Conservation (phyloP, 108 stramenopile genomes). For the Parietichytrium sp. region DNA sequence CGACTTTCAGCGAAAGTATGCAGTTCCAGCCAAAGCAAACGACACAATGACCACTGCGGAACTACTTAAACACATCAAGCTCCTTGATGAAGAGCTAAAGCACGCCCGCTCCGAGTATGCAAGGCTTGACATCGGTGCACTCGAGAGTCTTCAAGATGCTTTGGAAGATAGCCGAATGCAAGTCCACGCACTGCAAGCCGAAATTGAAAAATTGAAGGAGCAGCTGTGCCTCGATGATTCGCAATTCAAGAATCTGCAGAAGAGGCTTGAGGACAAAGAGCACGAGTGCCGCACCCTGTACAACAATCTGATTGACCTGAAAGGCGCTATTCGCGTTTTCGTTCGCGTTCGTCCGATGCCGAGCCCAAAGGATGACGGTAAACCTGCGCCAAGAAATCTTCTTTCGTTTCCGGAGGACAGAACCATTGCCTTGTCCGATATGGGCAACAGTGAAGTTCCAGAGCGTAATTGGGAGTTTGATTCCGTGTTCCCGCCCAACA, state of each 20-base stretch:
- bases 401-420: not conserved
- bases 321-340: constrained; percentile 79
- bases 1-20: not conserved
- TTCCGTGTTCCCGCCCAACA: constrained; percentile 27
- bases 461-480: constrained; percentile 34
- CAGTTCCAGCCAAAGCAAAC: not conserved
- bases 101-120: constrained; percentile 19
- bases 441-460: not conserved
- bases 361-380: constrained; percentile 22
- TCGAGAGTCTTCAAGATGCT: not conserved
- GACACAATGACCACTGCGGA: constrained; percentile 9
- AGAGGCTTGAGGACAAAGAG: not conserved
- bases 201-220: not conserved
- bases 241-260: not conserved
- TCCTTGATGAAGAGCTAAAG: constrained; percentile 19
- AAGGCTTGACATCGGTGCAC: constrained; percentile 15
- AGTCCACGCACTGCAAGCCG: not conserved
- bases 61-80: not conserved
- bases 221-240: constrained; percentile 16
- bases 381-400: constrained; percentile 21
- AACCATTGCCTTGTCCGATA: not conserved
- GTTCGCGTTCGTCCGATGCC: constrained; percentile 79
- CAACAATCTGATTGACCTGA: constrained; percentile 73
- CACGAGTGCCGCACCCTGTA: constrained; percentile 59
- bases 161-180: not conserved